A percentile compares a stretch with the other conserved stretches of the same genome.
These are phyloP conservation scores for Echria macrotheca DNA, from an alignment of 495 filamentous ascomycete genomes.

Conservation along the genomic window DNA sequence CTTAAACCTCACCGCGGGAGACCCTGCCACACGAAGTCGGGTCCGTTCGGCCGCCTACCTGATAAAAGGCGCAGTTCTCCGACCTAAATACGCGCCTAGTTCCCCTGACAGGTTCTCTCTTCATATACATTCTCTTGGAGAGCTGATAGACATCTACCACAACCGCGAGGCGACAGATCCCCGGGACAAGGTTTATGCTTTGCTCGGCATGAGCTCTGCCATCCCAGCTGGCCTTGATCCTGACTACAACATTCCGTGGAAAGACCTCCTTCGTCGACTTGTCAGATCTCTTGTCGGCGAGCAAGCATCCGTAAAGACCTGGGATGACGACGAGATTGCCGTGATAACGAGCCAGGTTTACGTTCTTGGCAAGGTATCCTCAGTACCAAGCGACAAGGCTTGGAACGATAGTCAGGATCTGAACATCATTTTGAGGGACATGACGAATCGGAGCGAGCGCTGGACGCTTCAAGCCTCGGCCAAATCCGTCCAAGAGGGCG, in stretches of 20 bases:
- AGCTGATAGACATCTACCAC: constrained; percentile 1
- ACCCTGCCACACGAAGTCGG: neutral
- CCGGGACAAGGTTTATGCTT: neutral
- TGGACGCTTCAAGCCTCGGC: neutral
- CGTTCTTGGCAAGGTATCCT: neutral
- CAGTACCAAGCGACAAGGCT: neutral
- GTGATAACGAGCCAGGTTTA: neutral
- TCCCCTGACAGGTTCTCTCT: neutral
- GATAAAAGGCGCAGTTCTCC: neutral
- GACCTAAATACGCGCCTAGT: neutral
- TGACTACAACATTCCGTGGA: constrained; percentile 5
- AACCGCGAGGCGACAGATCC: neutral
- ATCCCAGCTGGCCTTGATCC: neutral
- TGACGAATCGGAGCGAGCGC: neutral
- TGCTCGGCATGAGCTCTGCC: neutral
- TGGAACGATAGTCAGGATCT: neutral
- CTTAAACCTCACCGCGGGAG: neutral
- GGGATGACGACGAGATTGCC: neutral
- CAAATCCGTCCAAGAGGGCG: neutral
- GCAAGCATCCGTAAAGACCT: constrained; percentile 1
- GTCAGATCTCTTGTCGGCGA: neutral
- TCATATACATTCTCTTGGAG: neutral
- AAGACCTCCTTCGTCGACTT: neutral
- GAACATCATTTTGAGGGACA: neutral
- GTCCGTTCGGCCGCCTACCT: neutral